Evolutionary conservation across 2,329 filamentous ascomycete genomes (phyloP).

Genomic region (Didymella lethalis): DNA sequence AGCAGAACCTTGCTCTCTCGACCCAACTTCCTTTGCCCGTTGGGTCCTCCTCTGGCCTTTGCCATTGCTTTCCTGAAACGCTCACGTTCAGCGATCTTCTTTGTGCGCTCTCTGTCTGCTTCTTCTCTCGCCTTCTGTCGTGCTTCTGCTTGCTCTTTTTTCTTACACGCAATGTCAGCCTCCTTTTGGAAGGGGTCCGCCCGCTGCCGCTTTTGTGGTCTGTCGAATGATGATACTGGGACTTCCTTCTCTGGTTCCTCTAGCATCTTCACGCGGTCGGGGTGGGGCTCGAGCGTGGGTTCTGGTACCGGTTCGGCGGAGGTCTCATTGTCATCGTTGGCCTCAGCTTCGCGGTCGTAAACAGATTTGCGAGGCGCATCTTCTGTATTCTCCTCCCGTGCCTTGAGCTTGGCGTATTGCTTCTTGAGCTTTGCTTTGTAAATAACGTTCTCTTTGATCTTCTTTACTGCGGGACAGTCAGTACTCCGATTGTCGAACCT

Average conservation of each 20-base stretch:
- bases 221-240: conserved; percentile 30
- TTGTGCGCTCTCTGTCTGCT: conserved; percentile 65
- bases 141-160: conserved; percentile 70
- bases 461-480: conserved; percentile 67
- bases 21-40: conserved; percentile 81
- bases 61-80: conserved; percentile 73
- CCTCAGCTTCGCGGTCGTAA: conserved; percentile 41
- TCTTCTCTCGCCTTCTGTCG: conserved; percentile 67
- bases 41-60: conserved; percentile 67
- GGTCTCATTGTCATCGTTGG: conserved; percentile 28
- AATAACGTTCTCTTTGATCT: conserved; percentile 89
- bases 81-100: conserved; percentile 68
- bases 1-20: conserved; percentile 80
- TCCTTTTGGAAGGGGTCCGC: conserved; percentile 55
- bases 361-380: conserved; percentile 45
- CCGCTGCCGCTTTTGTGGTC: conserved; percentile 38
- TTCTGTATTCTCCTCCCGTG: conserved; percentile 56
- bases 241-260: conserved; percentile 50
- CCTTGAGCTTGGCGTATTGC: conserved; percentile 87
- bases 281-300: conserved; percentile 63
- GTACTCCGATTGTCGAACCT: background rate
- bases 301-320: conserved; percentile 34
- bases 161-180: conserved; percentile 57
- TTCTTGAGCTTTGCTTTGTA: conserved; percentile 94
- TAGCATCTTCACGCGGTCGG: conserved; percentile 67